Conservation (phyloP, 2,329 filamentous ascomycete species). For the Talaromyces sp. region DNA sequence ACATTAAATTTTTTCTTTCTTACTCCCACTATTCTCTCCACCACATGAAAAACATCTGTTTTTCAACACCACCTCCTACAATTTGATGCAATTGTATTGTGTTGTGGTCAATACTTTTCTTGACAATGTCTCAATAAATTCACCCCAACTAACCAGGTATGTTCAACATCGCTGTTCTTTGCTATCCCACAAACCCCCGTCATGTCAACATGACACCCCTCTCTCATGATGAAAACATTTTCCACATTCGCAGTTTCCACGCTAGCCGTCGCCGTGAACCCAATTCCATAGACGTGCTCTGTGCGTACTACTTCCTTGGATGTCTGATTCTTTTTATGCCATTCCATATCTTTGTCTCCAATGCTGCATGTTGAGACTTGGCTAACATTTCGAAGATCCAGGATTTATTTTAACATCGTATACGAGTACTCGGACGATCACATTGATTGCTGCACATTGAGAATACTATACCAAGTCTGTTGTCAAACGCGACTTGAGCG, state of each 20-base stretch:
- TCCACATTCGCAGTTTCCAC: constrained; percentile 38
- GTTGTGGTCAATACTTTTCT: neutral
- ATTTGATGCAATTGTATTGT: neutral
- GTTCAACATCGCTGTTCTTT: neutral
- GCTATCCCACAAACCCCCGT: neutral
- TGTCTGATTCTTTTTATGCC: constrained; percentile 18
- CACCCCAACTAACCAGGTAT: constrained; percentile 12
- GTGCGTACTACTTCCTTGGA: constrained; percentile 22
- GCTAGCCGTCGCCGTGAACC: constrained; percentile 22
- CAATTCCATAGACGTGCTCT: constrained; percentile 21
- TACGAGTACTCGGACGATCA: too few species aligned
- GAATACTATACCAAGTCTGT: neutral
- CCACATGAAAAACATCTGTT: neutral
- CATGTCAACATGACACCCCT: neutral
- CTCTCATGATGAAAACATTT: constrained; percentile 40
- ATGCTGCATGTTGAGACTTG: neutral
- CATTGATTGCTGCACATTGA: neutral
- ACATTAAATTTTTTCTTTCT: constrained; percentile 8
- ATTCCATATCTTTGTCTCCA: neutral
- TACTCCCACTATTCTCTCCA: constrained; percentile 13
- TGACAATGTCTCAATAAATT: neutral
- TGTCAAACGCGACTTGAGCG: neutral
- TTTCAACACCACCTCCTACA: neutral
- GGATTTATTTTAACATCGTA: neutral
- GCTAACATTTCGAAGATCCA: constrained; percentile 8